phyloP scores from a whole-genome alignment of 2,329 filamentous ascomycete genomes.

The Xylaria sp. region DNA sequence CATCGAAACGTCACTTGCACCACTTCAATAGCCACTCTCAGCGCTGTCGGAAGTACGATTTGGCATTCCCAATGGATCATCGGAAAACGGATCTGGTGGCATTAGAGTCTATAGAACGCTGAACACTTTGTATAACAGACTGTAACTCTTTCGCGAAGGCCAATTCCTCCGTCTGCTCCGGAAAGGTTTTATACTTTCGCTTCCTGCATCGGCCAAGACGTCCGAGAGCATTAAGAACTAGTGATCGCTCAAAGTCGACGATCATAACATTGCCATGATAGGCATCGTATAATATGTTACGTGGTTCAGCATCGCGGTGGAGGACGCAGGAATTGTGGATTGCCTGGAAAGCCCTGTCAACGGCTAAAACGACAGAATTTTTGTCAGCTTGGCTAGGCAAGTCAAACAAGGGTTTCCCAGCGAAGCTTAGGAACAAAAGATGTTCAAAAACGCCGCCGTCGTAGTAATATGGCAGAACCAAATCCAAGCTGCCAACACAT shows the following conservation, averaged over 20 bases:
- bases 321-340: constrained; percentile 41
- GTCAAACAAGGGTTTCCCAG: constrained; percentile 42
- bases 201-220: too few species aligned
- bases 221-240: too few species aligned
- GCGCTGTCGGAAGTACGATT: too few species aligned
- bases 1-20: too few species aligned
- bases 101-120: too few species aligned
- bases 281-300: constrained; percentile 49
- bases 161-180: too few species aligned
- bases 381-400: constrained; percentile 25
- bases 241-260: constrained; percentile 44
- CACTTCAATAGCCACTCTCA: too few species aligned
- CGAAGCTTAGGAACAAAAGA: constrained; percentile 52
- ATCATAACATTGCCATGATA: constrained; percentile 44
- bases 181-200: too few species aligned
- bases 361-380: constrained; percentile 24
- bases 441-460: constrained; percentile 45
- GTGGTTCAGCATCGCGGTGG: constrained; percentile 45
- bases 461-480: constrained; percentile 48
- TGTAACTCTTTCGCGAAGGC: too few species aligned
- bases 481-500: constrained; percentile 48
- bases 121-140: too few species aligned
- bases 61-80: too few species aligned
- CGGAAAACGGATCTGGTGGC: too few species aligned
- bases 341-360: constrained; percentile 23